A percentile compares a stretch with the other conserved stretches of the same genome.
These are phyloP conservation scores for Colletotrichum musicola DNA, from an alignment of 2,329 filamentous ascomycete species.

Conservation along the genomic window DNA sequence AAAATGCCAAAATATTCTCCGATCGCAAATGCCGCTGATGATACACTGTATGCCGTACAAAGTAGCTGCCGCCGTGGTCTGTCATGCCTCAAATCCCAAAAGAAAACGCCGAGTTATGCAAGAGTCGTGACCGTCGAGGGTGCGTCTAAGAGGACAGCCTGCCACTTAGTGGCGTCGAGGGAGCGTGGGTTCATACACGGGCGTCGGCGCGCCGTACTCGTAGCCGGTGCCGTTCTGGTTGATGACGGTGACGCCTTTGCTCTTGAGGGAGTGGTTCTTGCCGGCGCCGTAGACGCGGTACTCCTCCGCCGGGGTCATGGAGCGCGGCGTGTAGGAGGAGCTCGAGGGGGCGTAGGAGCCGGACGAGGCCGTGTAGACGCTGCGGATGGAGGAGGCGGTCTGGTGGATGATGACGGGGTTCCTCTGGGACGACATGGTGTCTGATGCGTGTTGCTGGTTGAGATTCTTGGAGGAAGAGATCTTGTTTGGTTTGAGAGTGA, in stretches of 20 bases:
- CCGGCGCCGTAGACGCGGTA: conserved; percentile 49
- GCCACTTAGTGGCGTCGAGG: conserved; percentile 4
- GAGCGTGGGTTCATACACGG: conserved; percentile 44
- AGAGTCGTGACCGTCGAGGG: background rate
- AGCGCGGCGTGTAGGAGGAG: conserved; percentile 30
- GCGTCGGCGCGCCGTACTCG: conserved; percentile 48
- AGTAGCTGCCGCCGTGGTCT: background rate
- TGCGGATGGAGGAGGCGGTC: conserved; percentile 46
- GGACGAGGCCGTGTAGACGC: conserved; percentile 45
- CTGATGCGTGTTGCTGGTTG: background rate
- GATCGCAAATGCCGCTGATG: background rate
- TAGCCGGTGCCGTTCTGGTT: conserved; percentile 48
- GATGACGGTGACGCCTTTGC: conserved; percentile 47
- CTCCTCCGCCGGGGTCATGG: conserved; percentile 24
- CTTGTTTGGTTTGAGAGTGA: background rate
- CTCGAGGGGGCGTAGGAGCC: conserved; percentile 35
- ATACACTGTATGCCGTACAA: conserved; percentile 22
- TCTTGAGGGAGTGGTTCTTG: conserved; percentile 45
- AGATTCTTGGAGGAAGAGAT: background rate
- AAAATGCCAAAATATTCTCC: background rate
- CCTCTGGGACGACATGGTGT: conserved; percentile 42
- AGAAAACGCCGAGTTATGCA: conserved; percentile 9
- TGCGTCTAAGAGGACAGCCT: background rate
- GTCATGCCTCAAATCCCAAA: background rate
- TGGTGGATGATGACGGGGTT: conserved; percentile 50